These are phyloP conservation scores for Boletus tomentosulus DNA, from an alignment of 768 basidiomycete species.

Conservation along the genomic window DNA sequence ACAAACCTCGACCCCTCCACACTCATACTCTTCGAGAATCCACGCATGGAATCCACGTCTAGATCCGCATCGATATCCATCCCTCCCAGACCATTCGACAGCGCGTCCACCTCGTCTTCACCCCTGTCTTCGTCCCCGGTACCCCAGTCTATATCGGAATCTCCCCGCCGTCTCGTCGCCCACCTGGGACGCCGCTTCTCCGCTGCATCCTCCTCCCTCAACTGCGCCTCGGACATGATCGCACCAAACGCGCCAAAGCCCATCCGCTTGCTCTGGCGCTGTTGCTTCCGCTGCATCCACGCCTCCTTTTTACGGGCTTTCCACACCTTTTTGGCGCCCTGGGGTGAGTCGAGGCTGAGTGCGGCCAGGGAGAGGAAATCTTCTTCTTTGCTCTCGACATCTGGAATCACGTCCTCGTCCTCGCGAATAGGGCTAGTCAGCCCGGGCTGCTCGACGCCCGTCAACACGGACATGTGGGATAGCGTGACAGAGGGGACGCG, in stretches of 20 bases:
- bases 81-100: constrained; percentile 36
- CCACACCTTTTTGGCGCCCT: constrained; percentile 21
- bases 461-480: constrained; percentile 25
- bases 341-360: constrained; percentile 24
- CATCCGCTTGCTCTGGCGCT: constrained; percentile 21
- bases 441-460: constrained; percentile 3
- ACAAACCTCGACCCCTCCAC: too few species aligned
- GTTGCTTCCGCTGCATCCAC: constrained; percentile 8
- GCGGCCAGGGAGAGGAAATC: constrained; percentile 26
- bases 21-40: too few species aligned
- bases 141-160: constrained; percentile 71
- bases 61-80: constrained; percentile 68
- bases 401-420: background rate
- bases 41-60: constrained; percentile 46
- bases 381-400: background rate
- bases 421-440: constrained; percentile 9
- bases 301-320: constrained; percentile 23
- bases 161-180: constrained; percentile 53
- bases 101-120: constrained; percentile 26
- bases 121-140: constrained; percentile 38
- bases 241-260: constrained; percentile 51
- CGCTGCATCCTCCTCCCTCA: constrained; percentile 33
- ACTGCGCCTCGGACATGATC: constrained; percentile 48
- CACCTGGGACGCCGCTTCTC: constrained; percentile 37
- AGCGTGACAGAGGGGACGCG: constrained; percentile 13